Base-by-base conservation (phyloP, 1,284 basidiomycete genomes). In the Serendipita sp. region DNA sequence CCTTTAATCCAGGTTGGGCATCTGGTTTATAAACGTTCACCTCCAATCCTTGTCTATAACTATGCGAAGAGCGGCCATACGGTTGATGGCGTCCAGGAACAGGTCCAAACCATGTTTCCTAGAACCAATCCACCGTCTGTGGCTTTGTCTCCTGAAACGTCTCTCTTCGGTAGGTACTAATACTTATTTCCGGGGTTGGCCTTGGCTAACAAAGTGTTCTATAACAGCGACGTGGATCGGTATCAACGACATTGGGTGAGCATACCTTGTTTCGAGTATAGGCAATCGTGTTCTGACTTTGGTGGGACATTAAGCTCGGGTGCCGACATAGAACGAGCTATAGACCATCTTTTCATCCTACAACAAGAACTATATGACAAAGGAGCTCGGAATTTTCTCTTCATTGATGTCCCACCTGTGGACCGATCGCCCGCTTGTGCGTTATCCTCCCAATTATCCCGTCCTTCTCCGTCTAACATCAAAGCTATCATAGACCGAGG, bases 381-480 rank as follows among this genome's bases (percentile, higher is more conserved):
- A 6, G 65, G 65, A 12, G 67, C 62, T 13, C 64, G 67, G 3
- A 65, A 64, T 29, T 67, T 67, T 63, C 61, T 67, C 38, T 67
- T 67, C 53, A 64, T 66, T 47, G 65, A 67, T 50, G 63, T 67
- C n/a, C 67, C 67, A 2, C 63, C 63, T 29, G 60, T 67, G 2
- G 55, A 65, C 22, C 64, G 66, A 13, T 63, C 63, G 1, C 67
- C 67, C 4, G 47, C 6, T 26, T 64, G 34, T 50, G 61, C 32
- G 63, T 66, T 3, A 53, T 43, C 30, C 13, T 32, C n/a, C 44
- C 41, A 32, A 10, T 41, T n/a, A 43, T 45, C 49, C 44, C 15
- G 5, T 61, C 50, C 35, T 38, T 12, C 35, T 6, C 5, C 35
- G 6, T 38, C 12, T 60, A 12, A 43, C 45, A 49, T n/a, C 17